Conservation (phyloP, 257 asterid species). For the Pogostemon cablin region DNA sequence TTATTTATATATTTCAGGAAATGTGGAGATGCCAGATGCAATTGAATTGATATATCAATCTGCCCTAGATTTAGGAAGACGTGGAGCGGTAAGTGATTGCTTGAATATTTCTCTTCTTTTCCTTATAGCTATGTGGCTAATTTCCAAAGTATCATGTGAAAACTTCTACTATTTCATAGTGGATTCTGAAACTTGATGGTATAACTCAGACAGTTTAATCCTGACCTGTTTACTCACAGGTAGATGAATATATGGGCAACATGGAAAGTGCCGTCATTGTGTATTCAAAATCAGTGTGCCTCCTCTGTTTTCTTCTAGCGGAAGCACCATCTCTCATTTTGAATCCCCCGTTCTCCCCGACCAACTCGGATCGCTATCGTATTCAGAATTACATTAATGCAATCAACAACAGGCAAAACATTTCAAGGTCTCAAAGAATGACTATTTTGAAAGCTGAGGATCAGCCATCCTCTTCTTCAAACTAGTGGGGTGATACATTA, state of each 20-base stretch:
- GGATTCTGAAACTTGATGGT: conserved; percentile 5
- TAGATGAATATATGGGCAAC: conserved; percentile 74
- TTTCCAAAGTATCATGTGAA: background rate
- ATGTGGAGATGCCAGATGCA: conserved; percentile 85
- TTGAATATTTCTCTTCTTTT: conserved; percentile 18
- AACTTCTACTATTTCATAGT: background rate
- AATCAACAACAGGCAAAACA: conserved; percentile 67
- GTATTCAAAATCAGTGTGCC: conserved; percentile 66
- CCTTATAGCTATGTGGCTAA: conserved; percentile 1
- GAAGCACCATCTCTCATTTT: conserved; percentile 78
- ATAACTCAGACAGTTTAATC: conserved; percentile 6
- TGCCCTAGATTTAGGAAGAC: conserved; percentile 74
- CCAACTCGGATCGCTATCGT: conserved; percentile 73
- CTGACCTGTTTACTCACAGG: conserved; percentile 49
- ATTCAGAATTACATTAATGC: conserved; percentile 65
- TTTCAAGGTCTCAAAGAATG: conserved; percentile 69
- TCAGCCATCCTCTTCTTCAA: conserved; percentile 46
- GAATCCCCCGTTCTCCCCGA: conserved; percentile 83
- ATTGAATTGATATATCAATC: conserved; percentile 82
- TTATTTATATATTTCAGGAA: conserved; percentile 53
- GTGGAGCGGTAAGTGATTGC: conserved; percentile 74
- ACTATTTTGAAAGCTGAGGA: conserved; percentile 52
- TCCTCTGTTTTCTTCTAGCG: conserved; percentile 63
- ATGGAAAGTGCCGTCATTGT: conserved; percentile 50
- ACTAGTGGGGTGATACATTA: conserved; percentile 27